Percentiles rank a stretch among this genome's conserved stretches.
Conservation (phyloP, 2,329 filamentous ascomycete species). For the Alternaria incomplexa region DNA sequence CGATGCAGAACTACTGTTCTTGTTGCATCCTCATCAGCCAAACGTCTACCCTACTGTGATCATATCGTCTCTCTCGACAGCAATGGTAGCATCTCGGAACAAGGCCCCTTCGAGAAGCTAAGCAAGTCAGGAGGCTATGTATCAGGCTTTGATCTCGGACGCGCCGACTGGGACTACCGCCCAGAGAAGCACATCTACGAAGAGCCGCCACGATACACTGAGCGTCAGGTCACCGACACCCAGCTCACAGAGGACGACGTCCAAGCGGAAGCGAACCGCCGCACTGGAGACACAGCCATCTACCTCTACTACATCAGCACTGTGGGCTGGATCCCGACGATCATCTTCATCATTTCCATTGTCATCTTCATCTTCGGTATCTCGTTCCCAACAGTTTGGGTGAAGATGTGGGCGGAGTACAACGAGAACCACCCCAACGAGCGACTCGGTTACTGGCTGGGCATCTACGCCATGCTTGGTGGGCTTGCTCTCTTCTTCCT, state of each 20-base stretch:
- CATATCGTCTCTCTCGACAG: conserved; percentile 51
- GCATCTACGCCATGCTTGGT: conserved; percentile 41
- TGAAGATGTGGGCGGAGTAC: conserved; percentile 57
- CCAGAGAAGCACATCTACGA: conserved; percentile 40
- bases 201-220: conserved; percentile 38
- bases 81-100: conserved; percentile 44
- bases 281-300: conserved; percentile 41
- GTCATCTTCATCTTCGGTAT: conserved; percentile 44
- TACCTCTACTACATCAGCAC: conserved; percentile 43
- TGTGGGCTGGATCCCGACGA: conserved; percentile 36
- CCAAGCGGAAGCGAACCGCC: conserved; percentile 38
- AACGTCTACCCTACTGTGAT: conserved; percentile 50
- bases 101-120: conserved; percentile 50
- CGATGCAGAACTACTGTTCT: conserved; percentile 45
- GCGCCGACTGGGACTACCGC: conserved; percentile 39
- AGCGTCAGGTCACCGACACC: conserved; percentile 17
- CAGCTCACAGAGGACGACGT: conserved; percentile 40
- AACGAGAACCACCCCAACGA: conserved; percentile 49
- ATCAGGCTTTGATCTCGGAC: conserved; percentile 42
- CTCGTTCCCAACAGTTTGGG: conserved; percentile 52
- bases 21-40: conserved; percentile 42
- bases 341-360: conserved; percentile 41
- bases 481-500: conserved; percentile 35
- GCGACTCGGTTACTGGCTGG: conserved; percentile 41
- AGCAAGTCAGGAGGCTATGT: conserved; percentile 41